These are phyloP conservation scores for Pleurozium schreberi DNA, from an alignment of 225 moss, liverwort and hornwort genomes.

Conservation along the genomic window DNA sequence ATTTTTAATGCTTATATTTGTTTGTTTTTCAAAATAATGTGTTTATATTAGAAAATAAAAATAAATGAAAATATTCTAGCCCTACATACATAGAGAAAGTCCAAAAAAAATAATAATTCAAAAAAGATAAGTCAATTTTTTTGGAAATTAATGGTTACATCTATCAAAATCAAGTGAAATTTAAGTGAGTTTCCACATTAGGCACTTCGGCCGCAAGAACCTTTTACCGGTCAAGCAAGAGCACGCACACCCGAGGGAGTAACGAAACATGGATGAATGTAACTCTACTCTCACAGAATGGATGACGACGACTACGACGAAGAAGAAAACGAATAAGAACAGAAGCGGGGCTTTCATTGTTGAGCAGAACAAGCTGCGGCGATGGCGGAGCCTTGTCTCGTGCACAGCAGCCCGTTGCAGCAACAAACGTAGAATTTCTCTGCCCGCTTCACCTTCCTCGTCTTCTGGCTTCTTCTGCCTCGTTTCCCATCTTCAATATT, in stretches of 20 bases:
- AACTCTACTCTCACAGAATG: background rate
- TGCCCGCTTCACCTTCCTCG: background rate
- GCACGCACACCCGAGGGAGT: no score
- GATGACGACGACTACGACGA: background rate
- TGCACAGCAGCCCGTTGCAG: background rate
- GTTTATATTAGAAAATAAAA: no score
- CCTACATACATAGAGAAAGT: no score
- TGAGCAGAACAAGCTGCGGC: background rate
- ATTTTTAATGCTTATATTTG: no score
- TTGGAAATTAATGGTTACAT: no score
- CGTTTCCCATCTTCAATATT: background rate
- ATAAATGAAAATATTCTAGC: no score
- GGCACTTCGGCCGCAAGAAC: no score
- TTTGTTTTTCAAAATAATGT: no score
- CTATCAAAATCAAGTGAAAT: no score
- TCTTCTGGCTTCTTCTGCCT: background rate
- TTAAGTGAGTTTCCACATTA: no score
- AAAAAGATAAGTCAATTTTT: no score
- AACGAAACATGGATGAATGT: background rate
- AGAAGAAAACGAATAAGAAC: background rate
- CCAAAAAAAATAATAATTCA: no score
- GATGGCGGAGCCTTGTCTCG: background rate
- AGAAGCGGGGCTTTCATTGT: background rate
- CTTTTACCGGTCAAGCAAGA: background rate
- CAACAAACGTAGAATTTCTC: background rate